These are phyloP conservation scores for Viola pubescens DNA, from an alignment of 441 rosid species.

Conservation along the genomic window DNA sequence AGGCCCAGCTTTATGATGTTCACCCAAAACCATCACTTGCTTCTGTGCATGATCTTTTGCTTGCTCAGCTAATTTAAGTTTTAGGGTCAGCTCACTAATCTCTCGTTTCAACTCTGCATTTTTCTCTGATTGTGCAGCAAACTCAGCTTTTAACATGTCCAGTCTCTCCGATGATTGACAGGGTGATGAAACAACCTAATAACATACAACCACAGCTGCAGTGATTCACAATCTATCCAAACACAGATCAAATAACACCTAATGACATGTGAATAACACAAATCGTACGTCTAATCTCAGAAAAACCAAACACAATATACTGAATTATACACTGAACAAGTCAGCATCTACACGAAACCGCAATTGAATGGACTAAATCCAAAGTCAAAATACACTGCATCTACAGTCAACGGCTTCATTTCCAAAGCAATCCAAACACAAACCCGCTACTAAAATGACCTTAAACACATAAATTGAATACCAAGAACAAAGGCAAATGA, in stretches of 20 bases:
- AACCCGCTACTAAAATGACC: too few species aligned
- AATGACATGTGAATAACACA: background rate
- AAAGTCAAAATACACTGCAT: background rate
- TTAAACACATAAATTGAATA: background rate
- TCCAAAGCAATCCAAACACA: background rate
- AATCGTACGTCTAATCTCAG: background rate
- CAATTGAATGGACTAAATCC: too few species aligned
- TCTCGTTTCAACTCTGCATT: constrained; percentile 53
- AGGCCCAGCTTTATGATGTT: constrained; percentile 80
- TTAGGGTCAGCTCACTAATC: constrained; percentile 51
- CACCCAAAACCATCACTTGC: constrained; percentile 61
- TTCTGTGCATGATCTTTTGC: constrained; percentile 60
- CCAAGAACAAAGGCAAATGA: background rate
- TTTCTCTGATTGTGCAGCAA: constrained; percentile 50
- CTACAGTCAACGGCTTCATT: background rate
- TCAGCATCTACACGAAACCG: too few species aligned
- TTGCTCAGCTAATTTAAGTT: constrained; percentile 57
- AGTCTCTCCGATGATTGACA: constrained; percentile 60
- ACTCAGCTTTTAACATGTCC: constrained; percentile 52
- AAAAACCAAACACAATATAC: background rate
- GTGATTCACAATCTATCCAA: background rate
- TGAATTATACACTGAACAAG: background rate
- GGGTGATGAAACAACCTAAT: constrained; percentile 18
- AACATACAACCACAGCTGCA: background rate
- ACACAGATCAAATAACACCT: background rate